Conservation (phyloP, 441 rosid genomes). For the Francoa sonchifolia region DNA sequence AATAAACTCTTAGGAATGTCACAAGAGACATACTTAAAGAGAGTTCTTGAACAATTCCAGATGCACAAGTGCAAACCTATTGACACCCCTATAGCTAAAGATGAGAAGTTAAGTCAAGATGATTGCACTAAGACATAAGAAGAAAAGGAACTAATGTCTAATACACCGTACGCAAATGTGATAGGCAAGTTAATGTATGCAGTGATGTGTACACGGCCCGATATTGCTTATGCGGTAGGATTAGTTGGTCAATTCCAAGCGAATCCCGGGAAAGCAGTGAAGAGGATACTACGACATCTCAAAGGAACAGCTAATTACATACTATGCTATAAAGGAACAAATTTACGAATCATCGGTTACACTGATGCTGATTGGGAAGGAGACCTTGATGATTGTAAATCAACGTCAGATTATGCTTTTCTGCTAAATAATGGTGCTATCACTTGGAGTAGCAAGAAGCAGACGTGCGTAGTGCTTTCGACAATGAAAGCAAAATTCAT, state of each 20-base stretch:
- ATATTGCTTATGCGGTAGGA: background rate
- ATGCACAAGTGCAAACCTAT: background rate
- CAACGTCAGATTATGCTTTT: background rate
- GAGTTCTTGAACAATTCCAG: background rate
- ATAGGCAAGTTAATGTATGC: slow-evolving; percentile 1
- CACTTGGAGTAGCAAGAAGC: slow-evolving; percentile 8
- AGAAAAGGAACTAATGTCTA: background rate
- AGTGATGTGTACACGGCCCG: slow-evolving; percentile 1
- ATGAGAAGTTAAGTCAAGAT: background rate
- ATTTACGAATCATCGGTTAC: background rate
- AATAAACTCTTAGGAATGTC: background rate
- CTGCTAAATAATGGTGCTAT: slow-evolving; percentile 1
- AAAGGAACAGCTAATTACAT: background rate
- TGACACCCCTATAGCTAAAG: background rate
- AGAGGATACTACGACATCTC: background rate
- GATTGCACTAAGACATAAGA: background rate
- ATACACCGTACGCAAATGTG: background rate
- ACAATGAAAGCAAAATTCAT: slow-evolving; percentile 5
- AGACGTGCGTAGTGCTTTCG: background rate
- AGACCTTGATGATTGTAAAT: slow-evolving; percentile 5
- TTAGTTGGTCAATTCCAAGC: slow-evolving; percentile 1
- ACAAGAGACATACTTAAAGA: slow-evolving; percentile 1
- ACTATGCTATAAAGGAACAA: background rate
- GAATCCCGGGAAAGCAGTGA: background rate
- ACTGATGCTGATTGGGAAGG: background rate